Conservation (phyloP, 306 rosid genomes). For the Abrus pulchellus region DNA sequence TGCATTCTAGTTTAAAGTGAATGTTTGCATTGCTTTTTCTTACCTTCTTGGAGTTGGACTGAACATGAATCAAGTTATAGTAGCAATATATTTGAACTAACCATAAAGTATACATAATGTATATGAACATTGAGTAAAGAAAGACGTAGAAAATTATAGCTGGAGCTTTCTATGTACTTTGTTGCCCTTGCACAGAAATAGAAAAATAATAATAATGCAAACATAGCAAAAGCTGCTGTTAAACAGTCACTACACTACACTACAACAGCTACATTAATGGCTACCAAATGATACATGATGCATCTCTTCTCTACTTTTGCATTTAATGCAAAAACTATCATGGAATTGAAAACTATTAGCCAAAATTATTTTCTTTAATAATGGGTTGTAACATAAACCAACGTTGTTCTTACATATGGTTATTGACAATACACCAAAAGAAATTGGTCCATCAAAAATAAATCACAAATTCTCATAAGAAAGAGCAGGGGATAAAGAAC, state of each 20-base stretch:
- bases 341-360: constrained; percentile 5
- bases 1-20: too few relatives aligned
- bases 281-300: constrained; percentile 28
- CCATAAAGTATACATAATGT: not conserved
- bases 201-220: not conserved
- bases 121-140: not conserved
- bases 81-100: constrained; percentile 15
- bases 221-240: not conserved
- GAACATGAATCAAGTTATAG: not conserved
- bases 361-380: not conserved
- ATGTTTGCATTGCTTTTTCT: too few relatives aligned
- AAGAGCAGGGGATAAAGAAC: constrained; percentile 7
- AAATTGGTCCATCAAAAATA: constrained; percentile 33
- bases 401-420: constrained; percentile 36
- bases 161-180: constrained; percentile 1
- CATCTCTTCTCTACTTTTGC: not conserved
- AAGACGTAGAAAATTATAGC: not conserved
- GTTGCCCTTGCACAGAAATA: constrained; percentile 35
- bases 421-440: constrained; percentile 42
- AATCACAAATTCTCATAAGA: constrained; percentile 46
- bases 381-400: constrained; percentile 23
- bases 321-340: not conserved
- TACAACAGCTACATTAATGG: constrained; percentile 30
- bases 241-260: not conserved
- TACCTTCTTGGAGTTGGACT: too few relatives aligned